These are phyloP conservation scores for Globisporangium camurandrum DNA, from an alignment of 352 stramenopile genomes.

Conservation along the genomic window DNA sequence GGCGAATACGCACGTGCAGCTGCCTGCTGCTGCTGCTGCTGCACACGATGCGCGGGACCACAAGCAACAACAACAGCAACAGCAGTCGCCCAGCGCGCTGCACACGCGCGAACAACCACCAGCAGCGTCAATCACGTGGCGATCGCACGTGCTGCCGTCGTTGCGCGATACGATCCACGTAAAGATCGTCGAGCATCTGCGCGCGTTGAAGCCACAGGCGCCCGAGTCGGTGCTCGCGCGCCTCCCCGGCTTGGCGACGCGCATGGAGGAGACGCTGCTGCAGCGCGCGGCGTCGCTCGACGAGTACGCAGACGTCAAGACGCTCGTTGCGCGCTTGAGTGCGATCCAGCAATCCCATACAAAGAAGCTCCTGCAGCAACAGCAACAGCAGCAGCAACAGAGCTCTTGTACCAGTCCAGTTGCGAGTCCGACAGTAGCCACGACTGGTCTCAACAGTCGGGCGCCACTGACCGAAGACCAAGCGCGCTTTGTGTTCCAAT, in stretches of 20 bases:
- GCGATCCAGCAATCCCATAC: conserved; percentile 69
- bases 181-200: conserved; percentile 88
- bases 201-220: conserved; percentile 92
- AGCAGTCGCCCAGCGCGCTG: no score
- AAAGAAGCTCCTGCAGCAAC: conserved; percentile 54
- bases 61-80: conserved; percentile 3
- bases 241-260: conserved; percentile 92
- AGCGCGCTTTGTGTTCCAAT: conserved; percentile 49
- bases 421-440: no score
- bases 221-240: conserved; percentile 93
- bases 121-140: conserved; percentile 14
- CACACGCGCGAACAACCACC: conserved; percentile 3
- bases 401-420: no score
- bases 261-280: conserved; percentile 95
- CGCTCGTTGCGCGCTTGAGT: conserved; percentile 90
- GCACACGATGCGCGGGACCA: neutral
- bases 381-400: no score
- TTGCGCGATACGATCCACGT: conserved; percentile 39
- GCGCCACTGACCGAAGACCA: conserved; percentile 53
- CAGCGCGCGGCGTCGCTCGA: conserved; percentile 58
- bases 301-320: conserved; percentile 90
- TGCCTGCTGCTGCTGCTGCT: neutral
- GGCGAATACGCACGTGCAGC: conserved; percentile 4
- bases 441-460: conserved; percentile 5
- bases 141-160: conserved; percentile 16